Evolutionary conservation across 2,329 filamentous ascomycete genomes (phyloP).

Genomic region (Chaetomiaceae sp.): DNA sequence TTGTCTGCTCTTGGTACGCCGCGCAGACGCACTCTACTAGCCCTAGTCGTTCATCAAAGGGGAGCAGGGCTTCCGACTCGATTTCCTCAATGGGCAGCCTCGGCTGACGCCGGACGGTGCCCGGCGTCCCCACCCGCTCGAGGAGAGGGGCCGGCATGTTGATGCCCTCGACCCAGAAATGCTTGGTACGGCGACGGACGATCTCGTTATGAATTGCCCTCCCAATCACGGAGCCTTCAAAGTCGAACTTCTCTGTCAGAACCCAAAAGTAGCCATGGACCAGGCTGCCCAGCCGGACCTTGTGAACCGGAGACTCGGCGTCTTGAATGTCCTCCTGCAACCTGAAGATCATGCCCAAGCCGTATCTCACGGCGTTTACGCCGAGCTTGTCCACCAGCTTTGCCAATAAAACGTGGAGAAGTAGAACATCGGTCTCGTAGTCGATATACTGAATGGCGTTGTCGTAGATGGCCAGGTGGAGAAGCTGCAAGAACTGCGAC

Average conservation of each 20-base stretch:
- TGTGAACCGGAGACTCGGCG: constrained; percentile 61
- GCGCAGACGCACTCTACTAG: constrained; percentile 71
- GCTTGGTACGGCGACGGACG: constrained; percentile 63
- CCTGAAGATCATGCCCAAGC: constrained; percentile 82
- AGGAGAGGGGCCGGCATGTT: constrained; percentile 64
- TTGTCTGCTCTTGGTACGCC: constrained; percentile 60
- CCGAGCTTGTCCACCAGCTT: constrained; percentile 73
- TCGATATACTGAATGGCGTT: constrained; percentile 70
- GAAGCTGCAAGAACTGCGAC: constrained; percentile 72
- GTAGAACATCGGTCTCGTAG: constrained; percentile 67
- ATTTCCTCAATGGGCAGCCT: constrained; percentile 50
- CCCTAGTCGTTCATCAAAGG: constrained; percentile 68
- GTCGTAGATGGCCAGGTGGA: constrained; percentile 89
- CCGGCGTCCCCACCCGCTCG: constrained; percentile 55
- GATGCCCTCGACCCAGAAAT: constrained; percentile 75
- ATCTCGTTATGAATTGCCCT: constrained; percentile 73
- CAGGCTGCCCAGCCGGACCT: constrained; percentile 75
- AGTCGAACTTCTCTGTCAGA: constrained; percentile 70
- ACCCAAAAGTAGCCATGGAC: constrained; percentile 88
- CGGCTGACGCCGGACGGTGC: constrained; percentile 40
- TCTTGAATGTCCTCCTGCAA: constrained; percentile 79
- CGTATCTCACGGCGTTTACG: constrained; percentile 73
- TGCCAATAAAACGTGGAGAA: constrained; percentile 72
- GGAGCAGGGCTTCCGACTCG: constrained; percentile 61
- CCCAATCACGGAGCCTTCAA: constrained; percentile 66